Base-by-base conservation (phyloP, 2,329 filamentous ascomycete species). In the Penicillium sp. region DNA sequence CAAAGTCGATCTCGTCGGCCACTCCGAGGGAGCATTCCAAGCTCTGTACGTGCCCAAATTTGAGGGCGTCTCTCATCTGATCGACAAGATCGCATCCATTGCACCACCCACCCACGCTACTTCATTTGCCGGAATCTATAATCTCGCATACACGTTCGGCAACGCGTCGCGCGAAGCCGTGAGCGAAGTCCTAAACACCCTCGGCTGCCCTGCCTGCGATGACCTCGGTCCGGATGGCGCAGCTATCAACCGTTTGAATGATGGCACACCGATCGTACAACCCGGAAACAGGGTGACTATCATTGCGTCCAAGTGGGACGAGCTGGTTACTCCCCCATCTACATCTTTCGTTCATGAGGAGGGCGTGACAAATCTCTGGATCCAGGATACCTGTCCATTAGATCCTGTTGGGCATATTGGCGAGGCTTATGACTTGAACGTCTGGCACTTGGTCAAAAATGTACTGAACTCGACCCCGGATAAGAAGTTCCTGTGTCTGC, bases 1-100 rank as follows among this genome's bases (percentile, higher is more conserved):
- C n/a, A 74, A 74, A 45, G 64, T 78, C 29, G 70, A 77, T 50
- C 53, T 77, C 0, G 73, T 78, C 14, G 75, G 75, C 7, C 75
- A 78, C 59, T 77, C 75, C 2, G 75, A 78, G 59, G 75, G 75
- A 40, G 75, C 66, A 6, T 74, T 77, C 51, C 73, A 76, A 53
- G 52, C 70, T 1, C 61, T 78, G 2, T 74, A 74, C 47, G 71
- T 73, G 9, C 70, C 71, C n/a, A 74, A 74, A 42, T 72, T 73
- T 58, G 63, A 71, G 23, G 61, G 64, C 2, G 66, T 72, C 3
- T 50, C 67, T 16, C 50, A 57, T 9, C 39, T 68, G 7, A 45
- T 74, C 13, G 69, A 73, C 29, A 66, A 67, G n/a, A 56, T 73
- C 18, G 68, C 70, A 11, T 53, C 69, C 2, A 73, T 74, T 46